These are phyloP conservation scores for Cyamopsis tetragonoloba DNA, from an alignment of 306 rosid species.

Conservation along the genomic window DNA sequence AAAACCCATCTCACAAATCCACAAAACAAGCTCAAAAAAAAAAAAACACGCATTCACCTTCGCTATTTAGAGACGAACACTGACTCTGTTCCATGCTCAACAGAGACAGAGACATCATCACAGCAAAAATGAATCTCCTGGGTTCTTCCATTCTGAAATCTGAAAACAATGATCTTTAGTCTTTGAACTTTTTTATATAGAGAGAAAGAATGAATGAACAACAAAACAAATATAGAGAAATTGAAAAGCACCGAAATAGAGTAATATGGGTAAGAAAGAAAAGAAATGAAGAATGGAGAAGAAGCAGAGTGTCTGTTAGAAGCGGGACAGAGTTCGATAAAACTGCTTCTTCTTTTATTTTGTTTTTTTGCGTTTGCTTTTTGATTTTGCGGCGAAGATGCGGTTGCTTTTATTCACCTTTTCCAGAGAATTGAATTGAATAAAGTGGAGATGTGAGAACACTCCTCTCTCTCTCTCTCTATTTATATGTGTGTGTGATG, in stretches of 20 bases:
- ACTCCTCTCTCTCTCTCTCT: neutral
- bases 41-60: slow-evolving; percentile 36
- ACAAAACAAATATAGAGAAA: neutral
- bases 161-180: neutral
- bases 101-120: slow-evolving; percentile 17
- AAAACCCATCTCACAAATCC: neutral
- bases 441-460: slow-evolving; percentile 17
- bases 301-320: neutral
- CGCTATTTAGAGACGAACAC: slow-evolving; percentile 38
- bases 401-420: no score
- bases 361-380: neutral
- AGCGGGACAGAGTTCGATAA: slow-evolving; percentile 15
- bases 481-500: slow-evolving; percentile 15
- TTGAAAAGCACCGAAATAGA: neutral
- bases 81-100: slow-evolving; percentile 20
- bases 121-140: slow-evolving; percentile 36
- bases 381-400: no score
- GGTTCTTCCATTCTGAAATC: slow-evolving; percentile 30
- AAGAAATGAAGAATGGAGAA: neutral
- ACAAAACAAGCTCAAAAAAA: neutral
- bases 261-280: neutral
- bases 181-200: neutral
- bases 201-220: neutral
- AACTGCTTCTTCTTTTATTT: neutral
- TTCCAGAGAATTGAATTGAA: slow-evolving; percentile 8